A percentile compares a stretch with the other conserved stretches of the same genome.
Evolutionary conservation across 805 yeast genomes (phyloP).

Genomic region (Candida hungchunana): DNA sequence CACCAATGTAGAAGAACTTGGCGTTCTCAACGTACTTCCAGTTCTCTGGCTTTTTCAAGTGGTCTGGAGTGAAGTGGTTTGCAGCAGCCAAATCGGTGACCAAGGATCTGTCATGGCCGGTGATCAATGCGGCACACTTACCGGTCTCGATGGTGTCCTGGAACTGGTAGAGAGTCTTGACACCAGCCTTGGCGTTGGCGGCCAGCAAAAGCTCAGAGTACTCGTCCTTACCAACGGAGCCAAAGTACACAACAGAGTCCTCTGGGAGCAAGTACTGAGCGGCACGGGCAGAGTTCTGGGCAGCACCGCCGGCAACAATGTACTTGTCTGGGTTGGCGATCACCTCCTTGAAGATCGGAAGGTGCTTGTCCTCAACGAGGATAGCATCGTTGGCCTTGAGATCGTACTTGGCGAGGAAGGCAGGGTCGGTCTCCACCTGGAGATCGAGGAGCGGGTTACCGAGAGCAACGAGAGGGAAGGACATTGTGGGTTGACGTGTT

Average conservation of each 20-base stretch:
- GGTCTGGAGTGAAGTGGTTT: constrained; percentile 88
- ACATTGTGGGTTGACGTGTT: constrained; percentile 32
- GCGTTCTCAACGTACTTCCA: constrained; percentile 84
- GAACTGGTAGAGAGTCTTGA: constrained; percentile 78
- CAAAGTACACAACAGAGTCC: constrained; percentile 85
- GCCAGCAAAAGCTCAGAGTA: constrained; percentile 74
- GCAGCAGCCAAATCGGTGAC: constrained; percentile 98
- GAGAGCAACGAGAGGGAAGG: constrained; percentile 72
- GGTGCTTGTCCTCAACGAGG: constrained; percentile 73
- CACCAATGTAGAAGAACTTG: constrained; percentile 87
- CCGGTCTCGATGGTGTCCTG: constrained; percentile 82
- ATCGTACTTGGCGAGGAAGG: constrained; percentile 72
- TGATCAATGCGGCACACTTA: constrained; percentile 94
- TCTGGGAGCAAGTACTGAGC: constrained; percentile 88
- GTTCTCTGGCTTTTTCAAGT: constrained; percentile 83
- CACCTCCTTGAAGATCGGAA: constrained; percentile 82
- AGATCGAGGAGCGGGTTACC: constrained; percentile 91
- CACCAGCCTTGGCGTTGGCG: constrained; percentile 88
- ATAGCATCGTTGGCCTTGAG: constrained; percentile 93
- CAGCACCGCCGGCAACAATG: constrained; percentile 97
- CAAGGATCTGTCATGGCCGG: constrained; percentile 83
- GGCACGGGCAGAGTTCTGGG: constrained; percentile 98
- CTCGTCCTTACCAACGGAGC: constrained; percentile 92
- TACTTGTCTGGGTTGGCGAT: constrained; percentile 55
- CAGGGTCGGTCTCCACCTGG: constrained; percentile 69